Evolutionary conservation across 169 alveolate species (phyloP).

Genomic region (Perkinsus marinus): DNA sequence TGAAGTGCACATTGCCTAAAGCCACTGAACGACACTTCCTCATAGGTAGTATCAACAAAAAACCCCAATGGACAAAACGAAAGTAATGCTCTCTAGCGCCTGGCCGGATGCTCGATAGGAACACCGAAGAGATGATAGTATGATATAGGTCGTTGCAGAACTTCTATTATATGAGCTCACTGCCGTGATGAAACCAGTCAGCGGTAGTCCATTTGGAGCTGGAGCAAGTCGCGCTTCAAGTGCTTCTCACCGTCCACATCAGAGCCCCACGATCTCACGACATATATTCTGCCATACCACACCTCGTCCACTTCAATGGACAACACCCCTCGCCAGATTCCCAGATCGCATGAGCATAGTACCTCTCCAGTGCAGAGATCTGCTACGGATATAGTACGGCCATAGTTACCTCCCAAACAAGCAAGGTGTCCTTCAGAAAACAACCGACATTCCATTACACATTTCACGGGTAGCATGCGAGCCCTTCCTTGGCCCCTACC

Average conservation of each 20-base stretch:
- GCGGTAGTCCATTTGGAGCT: neutral
- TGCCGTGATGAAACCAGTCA: neutral
- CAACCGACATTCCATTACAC: neutral
- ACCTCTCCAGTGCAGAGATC: neutral
- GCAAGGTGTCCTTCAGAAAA: neutral
- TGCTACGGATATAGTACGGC: neutral
- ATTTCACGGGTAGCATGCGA: neutral
- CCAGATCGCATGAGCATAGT: neutral
- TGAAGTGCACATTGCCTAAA: neutral
- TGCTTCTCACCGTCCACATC: neutral
- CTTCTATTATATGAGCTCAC: too few species aligned
- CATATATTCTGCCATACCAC: neutral
- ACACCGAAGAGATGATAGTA: too few species aligned
- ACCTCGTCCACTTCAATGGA: neutral
- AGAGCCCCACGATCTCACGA: neutral
- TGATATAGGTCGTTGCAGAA: too few species aligned
- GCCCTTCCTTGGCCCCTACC: neutral
- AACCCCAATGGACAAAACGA: too few species aligned
- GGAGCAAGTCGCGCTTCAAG: neutral
- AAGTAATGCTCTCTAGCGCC: too few species aligned
- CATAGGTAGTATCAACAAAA: too few species aligned
- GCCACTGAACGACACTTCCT: neutral
- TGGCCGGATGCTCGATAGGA: too few species aligned
- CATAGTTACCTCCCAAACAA: neutral
- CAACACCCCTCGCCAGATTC: neutral